phyloP scores from a whole-genome alignment of 2,329 filamentous ascomycete species.

The Colletotrichum acutatum region DNA sequence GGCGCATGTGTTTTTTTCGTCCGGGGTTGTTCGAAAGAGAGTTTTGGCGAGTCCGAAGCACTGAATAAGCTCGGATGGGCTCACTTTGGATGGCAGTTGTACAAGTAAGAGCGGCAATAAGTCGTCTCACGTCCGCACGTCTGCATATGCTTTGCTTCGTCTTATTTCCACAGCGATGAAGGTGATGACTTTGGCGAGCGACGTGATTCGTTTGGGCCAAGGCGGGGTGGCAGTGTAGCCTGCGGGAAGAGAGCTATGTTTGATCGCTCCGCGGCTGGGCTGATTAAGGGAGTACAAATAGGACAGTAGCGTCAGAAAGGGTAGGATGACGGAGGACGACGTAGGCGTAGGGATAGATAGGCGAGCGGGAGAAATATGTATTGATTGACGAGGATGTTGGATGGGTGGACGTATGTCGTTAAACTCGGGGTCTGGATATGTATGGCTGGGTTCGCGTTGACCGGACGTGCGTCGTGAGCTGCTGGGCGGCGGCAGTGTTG shows the following conservation, averaged over 20 bases:
- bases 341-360: constrained; percentile 11
- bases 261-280: constrained; percentile 12
- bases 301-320: background rate
- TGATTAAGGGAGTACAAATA: background rate
- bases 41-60: background rate
- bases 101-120: background rate
- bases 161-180: background rate
- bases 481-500: background rate
- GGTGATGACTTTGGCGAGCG: background rate
- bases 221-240: constrained; percentile 17
- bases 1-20: constrained; percentile 20
- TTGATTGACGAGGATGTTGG: background rate
- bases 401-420: background rate
- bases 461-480: constrained; percentile 8
- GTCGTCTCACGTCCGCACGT: background rate
- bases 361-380: background rate
- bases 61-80: constrained; percentile 16
- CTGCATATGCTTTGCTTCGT: background rate
- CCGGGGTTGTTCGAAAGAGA: background rate
- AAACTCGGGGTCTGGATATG: constrained; percentile 4
- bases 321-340: background rate
- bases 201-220: constrained; percentile 9
- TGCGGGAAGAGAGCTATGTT: background rate
- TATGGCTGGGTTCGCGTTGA: constrained; percentile 10
- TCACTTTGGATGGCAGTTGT: constrained; percentile 17